phyloP scores from a whole-genome alignment of 2,329 filamentous ascomycete genomes.

The Geosmithia putterillii region DNA sequence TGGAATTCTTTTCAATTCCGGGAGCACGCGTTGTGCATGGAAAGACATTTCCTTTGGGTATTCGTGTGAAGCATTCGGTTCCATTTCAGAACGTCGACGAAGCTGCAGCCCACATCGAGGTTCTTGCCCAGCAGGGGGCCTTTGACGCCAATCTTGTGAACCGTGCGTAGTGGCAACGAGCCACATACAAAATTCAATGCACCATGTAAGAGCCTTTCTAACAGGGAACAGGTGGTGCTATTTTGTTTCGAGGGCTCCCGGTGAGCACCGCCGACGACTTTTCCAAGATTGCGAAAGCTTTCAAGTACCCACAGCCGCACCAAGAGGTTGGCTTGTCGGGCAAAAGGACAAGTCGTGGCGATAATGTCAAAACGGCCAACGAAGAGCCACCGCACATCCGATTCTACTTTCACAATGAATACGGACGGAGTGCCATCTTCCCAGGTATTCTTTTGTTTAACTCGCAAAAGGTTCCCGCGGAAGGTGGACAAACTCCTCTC shows the following conservation, averaged over 20 bases:
- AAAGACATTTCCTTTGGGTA: not conserved
- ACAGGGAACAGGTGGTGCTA: not conserved
- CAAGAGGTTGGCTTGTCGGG: not conserved
- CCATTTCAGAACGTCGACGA: not conserved
- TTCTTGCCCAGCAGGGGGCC: not conserved
- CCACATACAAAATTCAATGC: too few relatives aligned
- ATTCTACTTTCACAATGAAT: conserved; percentile 1
- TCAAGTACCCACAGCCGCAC: not conserved
- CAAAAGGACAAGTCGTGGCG: not conserved
- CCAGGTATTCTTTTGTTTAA: not conserved
- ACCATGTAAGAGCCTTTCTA: too few relatives aligned
- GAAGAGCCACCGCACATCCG: not conserved
- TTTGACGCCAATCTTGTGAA: not conserved
- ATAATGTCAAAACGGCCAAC: conserved; percentile 1
- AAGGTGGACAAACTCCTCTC: not conserved
- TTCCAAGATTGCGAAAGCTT: not conserved
- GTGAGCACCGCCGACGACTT: not conserved
- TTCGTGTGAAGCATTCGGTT: not conserved
- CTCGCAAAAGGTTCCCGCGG: not conserved
- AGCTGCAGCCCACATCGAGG: not conserved
- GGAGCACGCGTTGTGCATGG: not conserved
- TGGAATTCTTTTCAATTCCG: not conserved
- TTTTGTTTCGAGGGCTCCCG: not conserved
- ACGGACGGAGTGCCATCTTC: not conserved
- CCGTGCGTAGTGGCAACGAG: not conserved